A percentile compares a stretch with the other conserved stretches of the same genome.
These are phyloP conservation scores for Gyrodon lividus DNA, from an alignment of 768 basidiomycete genomes.

Conservation along the genomic window DNA sequence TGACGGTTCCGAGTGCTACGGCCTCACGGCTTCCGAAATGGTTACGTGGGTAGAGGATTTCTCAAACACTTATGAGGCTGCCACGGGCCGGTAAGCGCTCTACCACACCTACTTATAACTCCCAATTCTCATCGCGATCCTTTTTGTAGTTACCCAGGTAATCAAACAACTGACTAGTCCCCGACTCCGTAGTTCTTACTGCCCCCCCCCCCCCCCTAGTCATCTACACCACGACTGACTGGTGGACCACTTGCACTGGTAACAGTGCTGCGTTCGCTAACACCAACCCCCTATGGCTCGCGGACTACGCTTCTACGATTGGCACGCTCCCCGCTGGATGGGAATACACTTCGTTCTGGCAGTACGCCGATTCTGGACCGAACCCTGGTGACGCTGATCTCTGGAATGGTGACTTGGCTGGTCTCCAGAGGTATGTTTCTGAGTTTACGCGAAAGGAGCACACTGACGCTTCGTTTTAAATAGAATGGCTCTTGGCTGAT, in stretches of 20 bases:
- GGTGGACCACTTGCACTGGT: slow-evolving; percentile 69
- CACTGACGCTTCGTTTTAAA: background rate
- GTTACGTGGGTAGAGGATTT: slow-evolving; percentile 65
- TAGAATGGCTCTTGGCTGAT: slow-evolving; percentile 23
- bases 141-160: slow-evolving; percentile 42
- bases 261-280: slow-evolving; percentile 49
- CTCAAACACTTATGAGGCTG: slow-evolving; percentile 53
- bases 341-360: slow-evolving; percentile 57
- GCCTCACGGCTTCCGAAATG: slow-evolving; percentile 50
- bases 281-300: slow-evolving; percentile 62
- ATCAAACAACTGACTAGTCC: slow-evolving; percentile 5
- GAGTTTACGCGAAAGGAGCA: background rate
- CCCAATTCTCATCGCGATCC: background rate
- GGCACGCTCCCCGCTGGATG: slow-evolving; percentile 62
- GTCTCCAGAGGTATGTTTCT: slow-evolving; percentile 37
- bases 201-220: slow-evolving; percentile 29
- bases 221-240: slow-evolving; percentile 63
- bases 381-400: slow-evolving; percentile 58
- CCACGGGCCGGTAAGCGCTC: slow-evolving; percentile 43
- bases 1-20: slow-evolving; percentile 53
- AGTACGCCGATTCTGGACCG: slow-evolving; percentile 53
- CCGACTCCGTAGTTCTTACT: background rate
- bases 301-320: slow-evolving; percentile 46
- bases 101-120: background rate
- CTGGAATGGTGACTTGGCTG: slow-evolving; percentile 53